phyloP scores from a whole-genome alignment of 495 filamentous ascomycete species.

The Aspergillus bertholletiae region DNA sequence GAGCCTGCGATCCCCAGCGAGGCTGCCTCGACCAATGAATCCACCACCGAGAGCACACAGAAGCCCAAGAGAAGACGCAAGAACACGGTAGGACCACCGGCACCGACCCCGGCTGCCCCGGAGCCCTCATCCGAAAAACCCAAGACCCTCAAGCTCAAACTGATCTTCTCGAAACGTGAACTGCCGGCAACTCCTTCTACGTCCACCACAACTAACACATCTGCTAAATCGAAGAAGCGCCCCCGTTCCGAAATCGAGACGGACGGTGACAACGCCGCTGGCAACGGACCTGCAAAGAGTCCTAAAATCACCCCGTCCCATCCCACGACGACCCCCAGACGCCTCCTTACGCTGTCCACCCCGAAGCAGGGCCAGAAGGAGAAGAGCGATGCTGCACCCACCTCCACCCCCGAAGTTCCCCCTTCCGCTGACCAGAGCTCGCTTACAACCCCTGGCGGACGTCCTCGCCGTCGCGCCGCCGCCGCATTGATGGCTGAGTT shows the following conservation, averaged over 20 bases:
- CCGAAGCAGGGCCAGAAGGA: background rate
- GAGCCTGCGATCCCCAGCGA: background rate
- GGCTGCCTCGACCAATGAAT: background rate
- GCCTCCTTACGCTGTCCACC: background rate
- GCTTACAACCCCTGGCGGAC: slow-evolving; percentile 10
- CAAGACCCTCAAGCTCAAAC: background rate
- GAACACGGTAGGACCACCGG: background rate
- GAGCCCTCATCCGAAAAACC: background rate
- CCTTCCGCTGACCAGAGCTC: slow-evolving; percentile 2
- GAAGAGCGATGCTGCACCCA: background rate
- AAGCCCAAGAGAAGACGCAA: slow-evolving; percentile 14
- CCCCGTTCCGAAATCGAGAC: slow-evolving; percentile 14
- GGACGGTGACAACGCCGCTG: background rate
- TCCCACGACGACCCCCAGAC: background rate
- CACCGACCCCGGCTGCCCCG: background rate
- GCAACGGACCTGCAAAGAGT: slow-evolving; percentile 1
- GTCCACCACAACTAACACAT: background rate
- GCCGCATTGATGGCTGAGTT: slow-evolving; percentile 18
- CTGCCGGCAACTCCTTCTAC: background rate
- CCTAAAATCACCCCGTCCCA: slow-evolving; percentile 1
- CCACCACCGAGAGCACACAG: background rate
- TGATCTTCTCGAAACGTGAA: background rate
- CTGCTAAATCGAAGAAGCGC: slow-evolving; percentile 12
- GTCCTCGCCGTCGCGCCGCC: slow-evolving; percentile 22
- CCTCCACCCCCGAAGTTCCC: slow-evolving; percentile 1